Conservation (phyloP, 2,329 filamentous ascomycete genomes). For the Colletotrichum higginsianum region DNA sequence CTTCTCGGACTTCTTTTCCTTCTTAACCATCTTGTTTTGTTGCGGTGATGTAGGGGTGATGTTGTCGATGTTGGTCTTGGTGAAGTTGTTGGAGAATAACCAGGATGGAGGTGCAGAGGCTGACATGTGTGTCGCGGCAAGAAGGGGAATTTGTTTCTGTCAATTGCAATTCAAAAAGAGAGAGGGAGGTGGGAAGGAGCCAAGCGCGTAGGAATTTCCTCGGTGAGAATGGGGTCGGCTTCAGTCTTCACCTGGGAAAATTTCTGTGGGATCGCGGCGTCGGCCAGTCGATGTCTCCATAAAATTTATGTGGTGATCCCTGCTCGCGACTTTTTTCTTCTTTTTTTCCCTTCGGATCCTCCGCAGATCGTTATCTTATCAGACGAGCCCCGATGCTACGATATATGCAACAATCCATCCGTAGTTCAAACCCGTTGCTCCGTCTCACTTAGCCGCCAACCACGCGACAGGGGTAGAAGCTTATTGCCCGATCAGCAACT, state of each 20-base stretch:
- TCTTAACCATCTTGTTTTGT: constrained; percentile 54
- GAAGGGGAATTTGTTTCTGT: not conserved
- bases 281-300: constrained; percentile 33
- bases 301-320: constrained; percentile 35
- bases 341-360: not conserved
- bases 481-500: constrained; percentile 41
- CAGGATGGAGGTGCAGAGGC: constrained; percentile 55
- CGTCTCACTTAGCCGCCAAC: constrained; percentile 21
- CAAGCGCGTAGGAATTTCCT: constrained; percentile 11
- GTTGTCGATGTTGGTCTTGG: constrained; percentile 43
- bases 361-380: constrained; percentile 32
- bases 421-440: constrained; percentile 5
- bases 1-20: constrained; percentile 47
- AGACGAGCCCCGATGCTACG: not conserved
- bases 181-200: constrained; percentile 6
- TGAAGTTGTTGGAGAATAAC: constrained; percentile 60
- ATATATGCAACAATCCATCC: constrained; percentile 31
- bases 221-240: constrained; percentile 28
- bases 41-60: constrained; percentile 30
- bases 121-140: constrained; percentile 51
- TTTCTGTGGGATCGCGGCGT: constrained; percentile 34
- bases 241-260: constrained; percentile 40
- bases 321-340: constrained; percentile 26
- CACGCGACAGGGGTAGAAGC: constrained; percentile 37
- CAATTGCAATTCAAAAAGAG: constrained; percentile 4